Conservation (phyloP, 106 monocot species). For the Acanthochlamys bracteata region DNA sequence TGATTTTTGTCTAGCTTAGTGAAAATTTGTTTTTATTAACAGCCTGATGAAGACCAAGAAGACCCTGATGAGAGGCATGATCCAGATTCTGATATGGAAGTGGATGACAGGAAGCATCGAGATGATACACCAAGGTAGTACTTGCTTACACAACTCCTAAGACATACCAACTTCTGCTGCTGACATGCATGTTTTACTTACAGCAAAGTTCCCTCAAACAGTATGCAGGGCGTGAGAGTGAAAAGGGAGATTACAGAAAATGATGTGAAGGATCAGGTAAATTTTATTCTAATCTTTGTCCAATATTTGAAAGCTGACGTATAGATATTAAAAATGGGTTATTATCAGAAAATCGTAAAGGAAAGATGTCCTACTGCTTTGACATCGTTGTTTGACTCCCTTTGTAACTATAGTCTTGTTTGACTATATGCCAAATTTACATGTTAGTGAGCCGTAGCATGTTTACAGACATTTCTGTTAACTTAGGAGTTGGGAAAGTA, state of each 20-base stretch:
- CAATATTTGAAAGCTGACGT: too few species aligned
- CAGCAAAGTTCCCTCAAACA: conserved; percentile 19
- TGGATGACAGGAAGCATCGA: conserved; percentile 26
- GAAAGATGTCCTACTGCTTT: too few species aligned
- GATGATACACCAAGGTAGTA: conserved; percentile 40
- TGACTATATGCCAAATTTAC: too few species aligned
- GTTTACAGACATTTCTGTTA: too few species aligned
- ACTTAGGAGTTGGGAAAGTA: too few species aligned
- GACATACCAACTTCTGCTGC: neutral
- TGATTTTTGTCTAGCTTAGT: too few species aligned
- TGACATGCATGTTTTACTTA: neutral
- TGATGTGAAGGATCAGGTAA: conserved; percentile 26
- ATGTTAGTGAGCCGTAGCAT: too few species aligned
- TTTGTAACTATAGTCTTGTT: too few species aligned
- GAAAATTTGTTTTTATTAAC: conserved; percentile 7
- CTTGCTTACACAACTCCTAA: neutral
- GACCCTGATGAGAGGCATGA: conserved; percentile 72
- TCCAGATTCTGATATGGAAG: conserved; percentile 47
- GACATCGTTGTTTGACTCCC: too few species aligned
- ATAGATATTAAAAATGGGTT: too few species aligned
- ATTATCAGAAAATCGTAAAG: too few species aligned
- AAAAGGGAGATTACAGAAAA: conserved; percentile 27
- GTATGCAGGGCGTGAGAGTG: conserved; percentile 18
- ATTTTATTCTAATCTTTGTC: neutral
- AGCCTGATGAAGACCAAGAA: conserved; percentile 62